Conservation (phyloP, 495 filamentous ascomycete genomes). For the Penicillium pulvis region DNA sequence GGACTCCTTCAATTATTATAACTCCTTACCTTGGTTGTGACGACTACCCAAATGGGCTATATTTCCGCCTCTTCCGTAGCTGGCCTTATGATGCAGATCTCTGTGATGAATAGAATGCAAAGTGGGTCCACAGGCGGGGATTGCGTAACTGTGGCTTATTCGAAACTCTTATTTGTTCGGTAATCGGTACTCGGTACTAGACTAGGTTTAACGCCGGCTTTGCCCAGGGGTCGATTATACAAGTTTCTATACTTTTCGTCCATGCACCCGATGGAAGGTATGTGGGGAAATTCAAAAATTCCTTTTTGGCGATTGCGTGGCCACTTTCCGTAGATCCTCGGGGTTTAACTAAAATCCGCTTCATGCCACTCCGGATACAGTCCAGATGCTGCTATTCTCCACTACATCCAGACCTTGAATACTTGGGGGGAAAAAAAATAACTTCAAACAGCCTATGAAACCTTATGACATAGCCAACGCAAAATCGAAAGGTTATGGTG, state of each 20-base stretch:
- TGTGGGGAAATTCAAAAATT: no score
- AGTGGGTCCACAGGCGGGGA: no score
- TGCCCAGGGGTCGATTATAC: background rate
- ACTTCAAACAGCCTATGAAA: background rate
- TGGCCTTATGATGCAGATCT: background rate
- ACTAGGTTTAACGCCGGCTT: background rate
- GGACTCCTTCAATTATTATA: background rate
- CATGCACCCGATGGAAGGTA: no score
- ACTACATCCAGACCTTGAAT: background rate
- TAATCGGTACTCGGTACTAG: constrained; percentile 2
- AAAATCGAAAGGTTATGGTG: background rate
- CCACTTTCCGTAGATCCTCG: background rate
- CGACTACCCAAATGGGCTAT: background rate
- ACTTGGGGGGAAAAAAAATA: no score
- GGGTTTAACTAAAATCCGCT: no score
- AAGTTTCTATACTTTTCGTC: background rate
- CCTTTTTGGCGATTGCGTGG: no score
- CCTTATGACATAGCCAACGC: background rate
- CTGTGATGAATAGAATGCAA: no score
- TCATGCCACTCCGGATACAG: background rate
- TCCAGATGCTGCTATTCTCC: constrained; percentile 1
- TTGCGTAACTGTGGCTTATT: no score
- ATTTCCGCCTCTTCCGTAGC: background rate
- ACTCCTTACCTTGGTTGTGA: background rate
- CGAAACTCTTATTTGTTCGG: background rate